These are phyloP conservation scores for Boletus sp. DNA, from an alignment of 1,284 basidiomycete species.

Conservation along the genomic window DNA sequence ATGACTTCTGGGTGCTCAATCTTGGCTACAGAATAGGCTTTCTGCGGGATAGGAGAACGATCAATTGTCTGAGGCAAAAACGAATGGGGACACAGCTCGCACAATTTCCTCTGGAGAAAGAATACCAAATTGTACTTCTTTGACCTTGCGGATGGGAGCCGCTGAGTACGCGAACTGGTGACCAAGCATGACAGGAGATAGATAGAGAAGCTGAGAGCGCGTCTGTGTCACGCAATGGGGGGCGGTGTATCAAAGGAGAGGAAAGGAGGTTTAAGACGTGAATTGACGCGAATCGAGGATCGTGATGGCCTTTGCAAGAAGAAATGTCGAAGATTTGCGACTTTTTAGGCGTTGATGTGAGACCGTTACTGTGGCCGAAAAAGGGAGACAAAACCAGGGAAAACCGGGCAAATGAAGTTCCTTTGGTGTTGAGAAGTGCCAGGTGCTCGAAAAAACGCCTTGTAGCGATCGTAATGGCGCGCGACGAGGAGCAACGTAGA, in stretches of 20 bases:
- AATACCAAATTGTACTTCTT: constrained; percentile 99
- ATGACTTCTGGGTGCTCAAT: constrained; percentile 98
- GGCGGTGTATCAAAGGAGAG: constrained; percentile 8
- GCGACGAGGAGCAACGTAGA: constrained; percentile 22
- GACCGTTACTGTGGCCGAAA: constrained; percentile 5
- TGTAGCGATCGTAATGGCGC: constrained; percentile 12
- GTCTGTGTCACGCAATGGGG: constrained; percentile 18
- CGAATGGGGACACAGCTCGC: constrained; percentile 43
- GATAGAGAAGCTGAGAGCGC: constrained; percentile 18
- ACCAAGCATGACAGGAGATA: constrained; percentile 61
- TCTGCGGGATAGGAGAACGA: constrained; percentile 54
- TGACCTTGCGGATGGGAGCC: constrained; percentile 92
- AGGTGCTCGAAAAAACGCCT: constrained; percentile 5
- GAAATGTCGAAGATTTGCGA: constrained; percentile 21
- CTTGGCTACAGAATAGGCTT: constrained; percentile 98
- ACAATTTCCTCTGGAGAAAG: constrained; percentile 99
- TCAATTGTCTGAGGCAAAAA: constrained; percentile 20
- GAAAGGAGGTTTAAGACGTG: constrained; percentile 20
- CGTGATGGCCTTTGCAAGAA: constrained; percentile 11
- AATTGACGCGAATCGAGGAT: constrained; percentile 33
- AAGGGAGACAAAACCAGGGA: constrained; percentile 15
- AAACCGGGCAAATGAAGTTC: constrained; percentile 19
- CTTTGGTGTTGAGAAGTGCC: constrained; percentile 4
- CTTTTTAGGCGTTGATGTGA: constrained; percentile 25
- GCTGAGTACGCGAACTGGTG: constrained; percentile 91